Base-by-base conservation (phyloP, 1,284 basidiomycete species). In the Cystodermella granulosa region DNA sequence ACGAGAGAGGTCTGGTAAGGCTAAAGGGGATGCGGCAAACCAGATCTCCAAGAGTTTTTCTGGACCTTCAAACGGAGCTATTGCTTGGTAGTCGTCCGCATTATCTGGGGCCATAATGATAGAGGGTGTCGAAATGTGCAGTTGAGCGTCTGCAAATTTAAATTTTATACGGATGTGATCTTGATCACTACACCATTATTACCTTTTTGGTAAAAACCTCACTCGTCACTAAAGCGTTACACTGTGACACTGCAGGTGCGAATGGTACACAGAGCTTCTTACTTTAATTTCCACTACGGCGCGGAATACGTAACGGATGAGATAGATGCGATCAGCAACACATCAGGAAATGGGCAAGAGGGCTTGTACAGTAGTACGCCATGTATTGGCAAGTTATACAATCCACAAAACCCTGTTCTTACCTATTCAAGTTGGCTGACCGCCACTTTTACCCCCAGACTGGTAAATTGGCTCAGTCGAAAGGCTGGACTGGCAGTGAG, bases 21-120 rank as follows among this genome's bases (percentile, higher is more conserved):
- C 66, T 8, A 77, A 75, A 11, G 82, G 71, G 5, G 83, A 84
- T 16, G 89, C 87, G 4, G 90, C 84, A 66, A 98, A 98, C 96
- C 96, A 98, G 47, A 98, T 83, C 72, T 98, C 96, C 46, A 98
- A 81, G 35, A 98, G 81, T 70, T 99, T 99, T 73, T 99, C 96
- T 49, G 95, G 91, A 34, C 87, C 87, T 63, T 89, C 87, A 57
- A 88, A 91, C 17, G 84, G 84, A 37, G 79, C 73, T 41, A 72
- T 70, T 42, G 67, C 58, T 44, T 62, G 57, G 51, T 59, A 61
- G 48, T 69, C 61, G 45, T 70, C 67, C 45, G 63, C 46, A 55
- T 70, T 69, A 54, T 59, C 56, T 52, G 58, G 53, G 48, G 63
- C 49, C 66, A 70, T 65, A 50, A 45, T 45, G 50, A 50, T 47